phyloP scores from a whole-genome alignment of 169 alveolate species.

The Eimeria zaria region DNA sequence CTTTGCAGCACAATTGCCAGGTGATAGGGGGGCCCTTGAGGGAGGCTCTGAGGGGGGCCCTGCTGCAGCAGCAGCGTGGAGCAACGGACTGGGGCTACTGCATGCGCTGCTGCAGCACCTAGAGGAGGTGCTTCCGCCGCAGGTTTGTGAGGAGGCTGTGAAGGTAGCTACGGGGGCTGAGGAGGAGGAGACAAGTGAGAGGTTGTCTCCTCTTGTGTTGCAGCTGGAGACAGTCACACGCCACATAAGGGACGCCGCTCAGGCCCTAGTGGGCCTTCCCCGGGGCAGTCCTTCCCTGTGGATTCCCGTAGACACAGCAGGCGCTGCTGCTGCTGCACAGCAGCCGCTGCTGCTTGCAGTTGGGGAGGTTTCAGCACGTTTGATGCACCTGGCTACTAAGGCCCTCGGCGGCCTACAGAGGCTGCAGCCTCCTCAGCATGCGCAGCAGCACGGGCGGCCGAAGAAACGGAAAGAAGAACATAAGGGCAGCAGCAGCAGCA shows the following conservation, averaged over 20 bases:
- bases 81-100: conserved; percentile 39
- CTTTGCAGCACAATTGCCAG: conserved; percentile 29
- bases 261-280: neutral
- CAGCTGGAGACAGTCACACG: conserved; percentile 60
- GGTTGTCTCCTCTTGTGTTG: conserved; percentile 6
- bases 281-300: neutral
- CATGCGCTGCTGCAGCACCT: conserved; percentile 39
- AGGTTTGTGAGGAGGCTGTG: neutral
- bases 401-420: neutral
- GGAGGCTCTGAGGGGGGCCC: neutral
- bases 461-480: neutral
- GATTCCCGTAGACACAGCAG: neutral
- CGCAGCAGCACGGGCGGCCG: neutral
- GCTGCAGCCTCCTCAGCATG: neutral
- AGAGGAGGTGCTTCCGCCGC: neutral
- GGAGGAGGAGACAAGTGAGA: neutral
- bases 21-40: neutral
- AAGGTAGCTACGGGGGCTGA: neutral
- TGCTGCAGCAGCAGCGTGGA: conserved; percentile 16
- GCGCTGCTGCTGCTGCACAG: neutral
- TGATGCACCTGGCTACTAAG: neutral
- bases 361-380: neutral
- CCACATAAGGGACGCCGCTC: conserved; percentile 12
- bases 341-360: neutral
- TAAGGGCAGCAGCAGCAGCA: neutral